Base-by-base conservation (phyloP, 768 basidiomycete species). In the Lepiota venenata region DNA sequence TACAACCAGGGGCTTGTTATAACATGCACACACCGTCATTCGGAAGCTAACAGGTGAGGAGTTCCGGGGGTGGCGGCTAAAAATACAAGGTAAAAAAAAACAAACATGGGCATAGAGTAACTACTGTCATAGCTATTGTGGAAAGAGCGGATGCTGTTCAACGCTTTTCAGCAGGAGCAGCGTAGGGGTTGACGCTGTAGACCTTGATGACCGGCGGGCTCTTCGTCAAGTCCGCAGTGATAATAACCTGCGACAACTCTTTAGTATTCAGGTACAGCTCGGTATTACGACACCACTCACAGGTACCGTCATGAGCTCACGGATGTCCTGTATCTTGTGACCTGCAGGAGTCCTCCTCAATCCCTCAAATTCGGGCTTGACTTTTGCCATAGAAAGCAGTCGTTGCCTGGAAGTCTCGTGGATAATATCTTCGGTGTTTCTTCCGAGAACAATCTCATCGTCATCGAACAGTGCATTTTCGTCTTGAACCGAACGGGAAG, bases 151-250 rank as follows among this genome's bases (percentile, higher is more conserved):
- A 44, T 29, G 38, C 38, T 16, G 45, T 38, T 47, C 27, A 47
- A 25, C 18, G 52, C 37, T 40, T 46, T 40, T 54, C 46, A 35
- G 46, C 52, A 15, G 45, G 70, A 57, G 80, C 79, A 39, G 91
- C 86, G 69, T 91, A 95, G 7, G 93, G 93, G 66, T 94, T 94
- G 64, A 93, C 90, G 63, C 92, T 93, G 77, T 94, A 94, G 54
- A 98, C 93, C 71, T 97, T 95, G 78, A 98, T 89, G 64, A 98
- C 91, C 3, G 94, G 94, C 38, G 94, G 94, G 61, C 90, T 93
- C 82, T 96, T 97, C 58, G 92, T 93, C 61, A 96, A 72, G 69
- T 98, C 94, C 29, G 93, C 93, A 39, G 93, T 95, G 61, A 97
- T 87, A 64, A 97, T 95, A 61, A 95, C 93, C 91, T 93, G 61